These are phyloP conservation scores for Phytopythium chamaehyphon DNA, from an alignment of 352 stramenopile genomes.

Conservation along the genomic window DNA sequence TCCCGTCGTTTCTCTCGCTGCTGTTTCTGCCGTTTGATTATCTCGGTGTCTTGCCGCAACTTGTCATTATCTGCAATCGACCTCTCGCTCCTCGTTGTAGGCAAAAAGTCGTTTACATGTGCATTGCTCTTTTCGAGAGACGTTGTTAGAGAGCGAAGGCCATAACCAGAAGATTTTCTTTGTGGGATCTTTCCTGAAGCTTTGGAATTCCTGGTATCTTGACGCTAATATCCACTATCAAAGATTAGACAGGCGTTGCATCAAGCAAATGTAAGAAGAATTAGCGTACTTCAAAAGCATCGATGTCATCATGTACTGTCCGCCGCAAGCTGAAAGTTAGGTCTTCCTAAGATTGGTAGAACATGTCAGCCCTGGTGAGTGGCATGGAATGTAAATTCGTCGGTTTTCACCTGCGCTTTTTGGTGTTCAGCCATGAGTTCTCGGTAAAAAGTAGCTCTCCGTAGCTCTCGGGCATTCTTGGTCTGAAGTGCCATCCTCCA, in stretches of 20 bases:
- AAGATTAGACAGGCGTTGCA: not conserved
- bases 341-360: constrained; percentile 22
- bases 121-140: constrained; percentile 26
- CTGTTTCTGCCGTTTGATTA: constrained; percentile 49
- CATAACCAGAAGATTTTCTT: constrained; percentile 58
- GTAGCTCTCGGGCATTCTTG: constrained; percentile 54
- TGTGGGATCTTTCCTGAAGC: constrained; percentile 13
- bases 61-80: constrained; percentile 17
- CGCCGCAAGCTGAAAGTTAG: constrained; percentile 49
- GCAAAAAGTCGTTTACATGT: constrained; percentile 22
- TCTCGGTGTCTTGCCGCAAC: constrained; percentile 15
- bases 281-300: constrained; percentile 50
- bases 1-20: constrained; percentile 53
- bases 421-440: constrained; percentile 39
- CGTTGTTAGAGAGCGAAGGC: constrained; percentile 55
- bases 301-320: constrained; percentile 42
- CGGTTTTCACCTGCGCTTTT: constrained; percentile 27
- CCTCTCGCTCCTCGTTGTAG: constrained; percentile 17
- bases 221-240: not conserved
- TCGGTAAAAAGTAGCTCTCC: constrained; percentile 50
- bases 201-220: not conserved
- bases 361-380: not conserved
- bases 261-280: not conserved
- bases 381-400: not conserved
- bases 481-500: constrained; percentile 60